Evolutionary conservation across 2,329 filamentous ascomycete species (phyloP).

Genomic region (Aureobasidium sp.): DNA sequence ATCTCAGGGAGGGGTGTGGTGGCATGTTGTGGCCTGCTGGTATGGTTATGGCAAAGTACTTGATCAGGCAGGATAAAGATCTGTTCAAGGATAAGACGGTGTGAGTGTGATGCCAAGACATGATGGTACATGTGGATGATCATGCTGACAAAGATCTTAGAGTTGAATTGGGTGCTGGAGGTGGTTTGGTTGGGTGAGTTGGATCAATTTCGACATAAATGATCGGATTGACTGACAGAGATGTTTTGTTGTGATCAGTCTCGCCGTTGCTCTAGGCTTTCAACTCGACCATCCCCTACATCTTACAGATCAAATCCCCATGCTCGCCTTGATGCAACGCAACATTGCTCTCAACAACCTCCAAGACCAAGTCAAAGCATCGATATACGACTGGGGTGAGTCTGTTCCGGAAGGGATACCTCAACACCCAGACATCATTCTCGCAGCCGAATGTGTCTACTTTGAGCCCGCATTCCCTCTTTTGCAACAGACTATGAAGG

Average conservation of each 20-base stretch:
- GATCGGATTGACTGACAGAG: neutral
- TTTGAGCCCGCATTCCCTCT: conserved; percentile 93
- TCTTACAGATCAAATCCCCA: conserved; percentile 80
- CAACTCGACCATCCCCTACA: conserved; percentile 50
- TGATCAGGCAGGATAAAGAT: conserved; percentile 65
- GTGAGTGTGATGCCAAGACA: conserved; percentile 43
- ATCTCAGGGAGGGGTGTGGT: conserved; percentile 80
- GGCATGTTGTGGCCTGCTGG: conserved; percentile 94
- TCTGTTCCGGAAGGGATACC: conserved; percentile 32
- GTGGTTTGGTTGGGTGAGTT: conserved; percentile 65
- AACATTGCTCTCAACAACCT: conserved; percentile 81
- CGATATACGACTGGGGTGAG: conserved; percentile 70
- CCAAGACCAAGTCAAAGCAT: conserved; percentile 51
- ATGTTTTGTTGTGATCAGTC: conserved; percentile 24
- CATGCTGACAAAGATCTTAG: conserved; percentile 35
- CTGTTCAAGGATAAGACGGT: conserved; percentile 60
- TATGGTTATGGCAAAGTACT: conserved; percentile 76
- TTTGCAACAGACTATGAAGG: conserved; percentile 66
- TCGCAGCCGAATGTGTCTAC: conserved; percentile 97
- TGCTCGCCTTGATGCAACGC: conserved; percentile 75
- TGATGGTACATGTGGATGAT: neutral
- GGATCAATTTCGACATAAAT: neutral
- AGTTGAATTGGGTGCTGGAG: conserved; percentile 85
- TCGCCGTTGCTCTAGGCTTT: conserved; percentile 51
- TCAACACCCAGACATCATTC: conserved; percentile 64